Conservation (phyloP, 768 basidiomycete genomes). For the Lyophyllum atratum region DNA sequence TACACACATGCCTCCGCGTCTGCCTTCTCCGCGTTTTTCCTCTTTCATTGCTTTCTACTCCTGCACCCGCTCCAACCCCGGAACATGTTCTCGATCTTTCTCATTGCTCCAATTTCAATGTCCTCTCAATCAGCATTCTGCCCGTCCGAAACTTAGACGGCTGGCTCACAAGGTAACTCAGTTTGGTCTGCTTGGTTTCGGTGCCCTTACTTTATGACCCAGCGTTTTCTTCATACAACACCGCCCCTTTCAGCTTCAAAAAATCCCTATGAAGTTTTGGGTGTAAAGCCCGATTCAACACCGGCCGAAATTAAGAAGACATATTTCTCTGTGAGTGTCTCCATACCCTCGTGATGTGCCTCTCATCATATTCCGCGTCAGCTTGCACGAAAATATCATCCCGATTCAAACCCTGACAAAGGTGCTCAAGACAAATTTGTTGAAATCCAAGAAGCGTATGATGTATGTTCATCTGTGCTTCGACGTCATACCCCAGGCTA, state of each 20-base stretch:
- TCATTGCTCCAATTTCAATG: conserved; percentile 41
- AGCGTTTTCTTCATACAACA: conserved; percentile 83
- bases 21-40: conserved; percentile 49
- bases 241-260: conserved; percentile 55
- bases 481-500: neutral
- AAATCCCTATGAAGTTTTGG: conserved; percentile 91
- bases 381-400: conserved; percentile 98
- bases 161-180: conserved; percentile 41
- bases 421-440: conserved; percentile 89
- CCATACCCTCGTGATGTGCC: neutral
- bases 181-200: conserved; percentile 11
- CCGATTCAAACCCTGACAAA: conserved; percentile 95
- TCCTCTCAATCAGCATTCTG: conserved; percentile 25
- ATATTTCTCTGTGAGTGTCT: conserved; percentile 83
- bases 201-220: conserved; percentile 19
- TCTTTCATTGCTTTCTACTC: conserved; percentile 61
- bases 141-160: conserved; percentile 26
- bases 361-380: conserved; percentile 33
- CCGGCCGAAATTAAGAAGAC: conserved; percentile 94
- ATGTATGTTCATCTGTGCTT: conserved; percentile 50
- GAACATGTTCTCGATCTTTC: conserved; percentile 34
- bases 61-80: conserved; percentile 43
- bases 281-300: conserved; percentile 81
- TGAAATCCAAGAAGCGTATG: conserved; percentile 97
- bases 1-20: conserved; percentile 50